A percentile compares a stretch with the other conserved stretches of the same genome.
These are phyloP conservation scores for Veloporphyrellus conicus DNA, from an alignment of 1,284 basidiomycete genomes.

Conservation along the genomic window DNA sequence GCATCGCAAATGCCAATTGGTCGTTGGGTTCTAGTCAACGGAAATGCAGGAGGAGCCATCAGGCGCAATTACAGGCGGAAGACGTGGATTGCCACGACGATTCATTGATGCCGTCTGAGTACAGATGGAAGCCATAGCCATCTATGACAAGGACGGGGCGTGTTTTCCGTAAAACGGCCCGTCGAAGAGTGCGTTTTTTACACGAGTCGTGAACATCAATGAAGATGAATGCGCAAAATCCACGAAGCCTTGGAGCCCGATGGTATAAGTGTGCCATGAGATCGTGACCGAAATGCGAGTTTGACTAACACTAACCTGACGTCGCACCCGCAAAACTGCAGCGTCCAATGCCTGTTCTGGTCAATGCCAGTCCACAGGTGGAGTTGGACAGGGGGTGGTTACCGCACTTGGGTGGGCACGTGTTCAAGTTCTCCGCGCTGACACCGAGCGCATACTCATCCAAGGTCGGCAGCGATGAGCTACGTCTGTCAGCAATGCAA, in stretches of 20 bases:
- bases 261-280: background rate
- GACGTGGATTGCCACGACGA: slow-evolving; percentile 1
- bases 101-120: slow-evolving; percentile 3
- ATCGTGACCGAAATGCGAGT: background rate
- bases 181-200: slow-evolving; percentile 20
- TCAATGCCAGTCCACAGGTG: too few species aligned
- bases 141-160: slow-evolving; percentile 6
- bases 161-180: slow-evolving; percentile 12
- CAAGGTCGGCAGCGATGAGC: slow-evolving; percentile 42
- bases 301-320: background rate
- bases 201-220: slow-evolving; percentile 21
- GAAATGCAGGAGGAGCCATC: slow-evolving; percentile 23
- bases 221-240: background rate
- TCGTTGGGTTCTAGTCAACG: slow-evolving; percentile 10
- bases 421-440: background rate
- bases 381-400: background rate
- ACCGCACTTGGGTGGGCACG: background rate
- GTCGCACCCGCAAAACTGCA: background rate
- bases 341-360: too few species aligned
- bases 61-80: slow-evolving; percentile 15
- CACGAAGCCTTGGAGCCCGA: background rate
- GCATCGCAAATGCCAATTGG: slow-evolving; percentile 6
- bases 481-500: slow-evolving; percentile 82
- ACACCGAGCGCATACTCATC: too few species aligned
- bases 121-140: background rate